These are phyloP conservation scores for Nicotiana sylvestris DNA, from an alignment of 257 asterid species.

Conservation along the genomic window DNA sequence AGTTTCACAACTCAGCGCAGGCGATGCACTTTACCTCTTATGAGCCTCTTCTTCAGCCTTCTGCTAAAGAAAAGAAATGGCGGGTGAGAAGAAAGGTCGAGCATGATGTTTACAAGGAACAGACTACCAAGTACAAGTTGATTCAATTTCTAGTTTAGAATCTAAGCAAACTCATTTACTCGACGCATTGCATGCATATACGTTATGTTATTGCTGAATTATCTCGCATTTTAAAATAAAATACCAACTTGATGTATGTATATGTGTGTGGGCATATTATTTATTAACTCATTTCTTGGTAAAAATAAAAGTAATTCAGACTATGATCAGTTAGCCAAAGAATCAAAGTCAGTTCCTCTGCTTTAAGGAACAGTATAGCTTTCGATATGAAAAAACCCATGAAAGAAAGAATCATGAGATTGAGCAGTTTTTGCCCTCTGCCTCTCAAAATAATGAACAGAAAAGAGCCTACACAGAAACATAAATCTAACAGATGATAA, in stretches of 20 bases:
- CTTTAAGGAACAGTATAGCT: neutral
- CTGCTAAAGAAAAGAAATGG: constrained; percentile 17
- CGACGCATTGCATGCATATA: no score
- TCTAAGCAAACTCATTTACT: no score
- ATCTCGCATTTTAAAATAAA: no score
- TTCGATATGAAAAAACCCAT: neutral
- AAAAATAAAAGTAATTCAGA: neutral
- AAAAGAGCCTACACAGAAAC: neutral
- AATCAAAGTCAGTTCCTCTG: neutral
- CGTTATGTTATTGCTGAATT: no score
- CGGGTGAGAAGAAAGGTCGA: neutral
- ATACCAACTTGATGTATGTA: neutral
- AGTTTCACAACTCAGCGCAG: constrained; percentile 8
- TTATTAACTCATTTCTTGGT: neutral
- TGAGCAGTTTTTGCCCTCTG: no score
- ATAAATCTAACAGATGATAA: neutral
- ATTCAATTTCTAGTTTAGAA: no score
- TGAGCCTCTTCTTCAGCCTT: constrained; percentile 25
- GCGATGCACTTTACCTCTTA: constrained; percentile 20
- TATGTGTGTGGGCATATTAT: neutral
- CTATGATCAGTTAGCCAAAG: neutral
- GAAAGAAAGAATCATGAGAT: no score
- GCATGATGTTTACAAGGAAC: neutral
- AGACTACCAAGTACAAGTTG: neutral
- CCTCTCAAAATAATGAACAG: neutral